Percentiles rank a stretch among this genome's conserved stretches.
Conservation (phyloP, 2,329 filamentous ascomycete genomes). For the Stemphylium vesicarium region DNA sequence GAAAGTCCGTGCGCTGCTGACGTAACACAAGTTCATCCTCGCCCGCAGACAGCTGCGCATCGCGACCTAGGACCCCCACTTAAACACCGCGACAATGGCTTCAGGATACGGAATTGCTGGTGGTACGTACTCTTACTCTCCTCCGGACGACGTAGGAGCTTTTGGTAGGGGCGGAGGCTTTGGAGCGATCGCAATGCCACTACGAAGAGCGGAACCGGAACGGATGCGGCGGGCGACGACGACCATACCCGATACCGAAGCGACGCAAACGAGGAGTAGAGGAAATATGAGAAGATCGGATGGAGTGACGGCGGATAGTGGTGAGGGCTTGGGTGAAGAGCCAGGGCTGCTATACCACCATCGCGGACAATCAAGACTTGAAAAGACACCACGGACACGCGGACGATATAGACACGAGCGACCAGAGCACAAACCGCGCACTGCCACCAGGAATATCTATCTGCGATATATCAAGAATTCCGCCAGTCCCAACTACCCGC, state of each 20-base stretch:
- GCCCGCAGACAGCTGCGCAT: constrained; percentile 6
- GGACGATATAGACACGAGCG: background rate
- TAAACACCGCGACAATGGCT: constrained; percentile 65
- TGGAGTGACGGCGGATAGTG: accelerated
- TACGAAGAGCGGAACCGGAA: constrained; percentile 14
- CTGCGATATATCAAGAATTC: too few relatives aligned
- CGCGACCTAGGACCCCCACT: constrained; percentile 31
- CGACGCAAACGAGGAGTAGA: background rate
- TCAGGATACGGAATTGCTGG: constrained; percentile 83
- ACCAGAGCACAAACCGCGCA: background rate
- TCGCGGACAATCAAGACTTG: background rate
- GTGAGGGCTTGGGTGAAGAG: background rate
- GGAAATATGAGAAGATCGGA: accelerated
- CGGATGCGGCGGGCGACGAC: constrained; percentile 10
- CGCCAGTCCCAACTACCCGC: background rate
- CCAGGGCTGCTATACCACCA: background rate
- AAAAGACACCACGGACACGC: background rate
- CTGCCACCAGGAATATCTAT: background rate
- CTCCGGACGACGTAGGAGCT: background rate
- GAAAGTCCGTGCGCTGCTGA: constrained; percentile 10
- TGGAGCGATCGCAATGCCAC: constrained; percentile 26
- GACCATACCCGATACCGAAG: background rate
- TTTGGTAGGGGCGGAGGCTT: constrained; percentile 15
- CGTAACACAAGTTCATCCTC: constrained; percentile 18
- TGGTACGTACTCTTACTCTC: constrained; percentile 61